Evolutionary conservation across 257 asterid genomes (phyloP), one percentile per base, ranked within the genome.

Genomic region (Anisodus acutangulus): DNA sequence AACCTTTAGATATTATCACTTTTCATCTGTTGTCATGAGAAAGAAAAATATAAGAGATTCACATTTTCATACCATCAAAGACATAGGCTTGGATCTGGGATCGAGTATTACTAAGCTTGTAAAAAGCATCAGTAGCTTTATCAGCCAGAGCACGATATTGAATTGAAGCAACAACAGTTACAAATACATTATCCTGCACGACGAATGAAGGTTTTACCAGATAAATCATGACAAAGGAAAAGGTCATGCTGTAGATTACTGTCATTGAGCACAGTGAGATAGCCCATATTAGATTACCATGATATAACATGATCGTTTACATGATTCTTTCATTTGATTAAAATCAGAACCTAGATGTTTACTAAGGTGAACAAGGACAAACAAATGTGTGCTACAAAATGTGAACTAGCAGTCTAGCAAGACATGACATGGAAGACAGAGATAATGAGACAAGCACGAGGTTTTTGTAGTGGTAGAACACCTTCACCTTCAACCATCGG

Each of bases 21-120:
- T 74, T 22, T 74, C 47, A 74, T 49, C 4, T 74, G 2, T 17
- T 4, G 51, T 13, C 39, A 58, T 66, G 58, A 60, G 71, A 54
- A 41, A 72, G 26, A 11, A 60, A 78, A 67, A 71, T 58, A 71
- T 58, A 53, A 37, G 64, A 31, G 64, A 78, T 53, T 16, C 53
- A 8, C 26, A 43, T 15, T 78, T 7, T 9, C 92, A 37, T 91
- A 93, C 97, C 98, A 86, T 94, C 97, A 53, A 94, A 94, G 59
- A 94, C 97, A 81, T 93, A 93, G 57, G 97, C 93, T 87, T 93
- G 98, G 87, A 94, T 94, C 91, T 94, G 97, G 83, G 79, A 87
- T 87, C 92, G 91, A 16, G 97, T 92, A 88, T 94, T 94, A 79
- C 91, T 89, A 11, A 94, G 98, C 90, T 86, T 93, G 88, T 94